Conservation (phyloP, 176 grass and related monocot species). For the Musa schizocarpa region DNA sequence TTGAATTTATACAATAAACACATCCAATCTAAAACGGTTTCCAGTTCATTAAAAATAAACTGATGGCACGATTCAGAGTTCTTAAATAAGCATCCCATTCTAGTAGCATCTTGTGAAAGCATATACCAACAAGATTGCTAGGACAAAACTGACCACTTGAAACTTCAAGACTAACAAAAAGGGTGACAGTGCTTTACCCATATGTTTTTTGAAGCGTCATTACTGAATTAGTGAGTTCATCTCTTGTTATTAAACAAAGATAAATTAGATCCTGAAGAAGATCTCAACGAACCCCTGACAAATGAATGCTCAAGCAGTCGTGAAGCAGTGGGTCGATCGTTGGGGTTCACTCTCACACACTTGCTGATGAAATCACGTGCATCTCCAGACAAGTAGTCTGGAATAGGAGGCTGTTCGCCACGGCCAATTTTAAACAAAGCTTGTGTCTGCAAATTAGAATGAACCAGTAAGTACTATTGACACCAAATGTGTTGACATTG, state of each 20-base stretch:
- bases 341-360: constrained; percentile 50
- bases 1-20: not conserved
- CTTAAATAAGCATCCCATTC: not conserved
- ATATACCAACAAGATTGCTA: not conserved
- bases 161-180: not conserved
- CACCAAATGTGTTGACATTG: not conserved
- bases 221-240: not conserved
- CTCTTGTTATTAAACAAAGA: constrained; percentile 9
- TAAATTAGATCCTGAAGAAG: constrained; percentile 32
- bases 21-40: not conserved
- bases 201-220: not conserved
- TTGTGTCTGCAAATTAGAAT: constrained; percentile 53
- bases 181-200: not conserved
- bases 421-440: constrained; percentile 58
- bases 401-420: constrained; percentile 45
- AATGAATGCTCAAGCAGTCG: constrained; percentile 68
- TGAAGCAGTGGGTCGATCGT: constrained; percentile 47
- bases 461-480: not conserved
- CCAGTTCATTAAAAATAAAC: not conserved
- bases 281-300: constrained; percentile 41
- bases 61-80: not conserved
- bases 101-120: not conserved
- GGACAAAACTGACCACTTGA: not conserved
- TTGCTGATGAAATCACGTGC: constrained; percentile 66
- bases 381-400: constrained; percentile 37